Percentiles rank a stretch among this genome's conserved stretches.
Evolutionary conservation across 768 basidiomycete species (phyloP).

Genomic region (Myochromella boudieri): DNA sequence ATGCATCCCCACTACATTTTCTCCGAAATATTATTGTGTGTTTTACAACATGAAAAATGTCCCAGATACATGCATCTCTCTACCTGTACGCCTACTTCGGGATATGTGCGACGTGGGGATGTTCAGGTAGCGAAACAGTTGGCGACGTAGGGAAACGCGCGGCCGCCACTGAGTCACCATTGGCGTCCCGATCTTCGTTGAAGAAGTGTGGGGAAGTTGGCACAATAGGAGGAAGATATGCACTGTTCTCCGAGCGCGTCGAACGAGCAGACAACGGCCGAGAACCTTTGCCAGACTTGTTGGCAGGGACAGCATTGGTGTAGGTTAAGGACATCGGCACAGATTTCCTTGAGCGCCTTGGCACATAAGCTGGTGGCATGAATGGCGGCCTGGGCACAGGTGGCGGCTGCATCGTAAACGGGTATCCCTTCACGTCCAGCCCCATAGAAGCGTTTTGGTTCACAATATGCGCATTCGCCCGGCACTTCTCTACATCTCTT

Average conservation of each 20-base stretch:
- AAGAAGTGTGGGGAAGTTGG: not conserved
- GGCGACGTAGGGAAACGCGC: too few species aligned
- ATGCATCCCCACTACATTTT: too few species aligned
- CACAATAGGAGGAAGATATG: not conserved
- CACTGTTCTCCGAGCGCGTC: not conserved
- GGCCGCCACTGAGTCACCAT: too few species aligned
- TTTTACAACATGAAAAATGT: too few species aligned
- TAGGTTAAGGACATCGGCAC: slow-evolving; percentile 12
- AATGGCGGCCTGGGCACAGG: slow-evolving; percentile 20
- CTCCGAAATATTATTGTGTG: too few species aligned
- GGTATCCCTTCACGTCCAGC: not conserved
- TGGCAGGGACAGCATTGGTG: slow-evolving; percentile 1
- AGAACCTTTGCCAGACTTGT: slow-evolving; percentile 5
- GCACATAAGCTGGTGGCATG: slow-evolving; percentile 15
- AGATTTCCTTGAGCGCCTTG: slow-evolving; percentile 9
- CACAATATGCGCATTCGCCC: too few species aligned
- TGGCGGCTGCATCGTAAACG: not conserved
- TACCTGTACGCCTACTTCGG: too few species aligned
- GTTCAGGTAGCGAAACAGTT: too few species aligned
- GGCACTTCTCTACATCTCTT: slow-evolving; percentile 19
- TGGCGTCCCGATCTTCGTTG: slow-evolving; percentile 2
- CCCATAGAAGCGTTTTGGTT: not conserved
- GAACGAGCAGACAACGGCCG: slow-evolving; percentile 9
- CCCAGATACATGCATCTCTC: too few species aligned
- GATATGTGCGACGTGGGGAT: too few species aligned